Evolutionary conservation across 176 grass and related monocot genomes (phyloP).

Genomic region (Thinopyrum elongatum): DNA sequence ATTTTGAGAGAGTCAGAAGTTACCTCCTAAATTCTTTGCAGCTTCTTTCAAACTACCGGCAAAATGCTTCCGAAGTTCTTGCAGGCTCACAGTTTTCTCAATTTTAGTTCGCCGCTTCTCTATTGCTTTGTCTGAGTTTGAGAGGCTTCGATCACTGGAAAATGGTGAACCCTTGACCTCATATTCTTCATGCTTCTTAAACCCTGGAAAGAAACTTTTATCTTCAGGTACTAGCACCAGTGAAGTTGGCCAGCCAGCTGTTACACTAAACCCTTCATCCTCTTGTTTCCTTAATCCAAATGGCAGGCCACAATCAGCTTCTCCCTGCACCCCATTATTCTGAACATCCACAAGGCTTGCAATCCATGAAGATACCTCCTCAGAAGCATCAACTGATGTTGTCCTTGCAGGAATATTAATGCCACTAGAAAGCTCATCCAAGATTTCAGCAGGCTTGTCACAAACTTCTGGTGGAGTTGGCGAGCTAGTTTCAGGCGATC

Average conservation of each 20-base stretch:
- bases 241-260: constrained; percentile 48
- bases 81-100: constrained; percentile 73
- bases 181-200: constrained; percentile 45
- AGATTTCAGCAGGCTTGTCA: constrained; percentile 28
- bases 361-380: constrained; percentile 51
- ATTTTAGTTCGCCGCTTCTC: constrained; percentile 78
- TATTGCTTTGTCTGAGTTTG: constrained; percentile 38
- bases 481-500: constrained; percentile 20
- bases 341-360: constrained; percentile 55
- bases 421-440: constrained; percentile 28
- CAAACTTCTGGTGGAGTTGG: constrained; percentile 10
- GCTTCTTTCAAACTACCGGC: constrained; percentile 98
- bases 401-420: constrained; percentile 30
- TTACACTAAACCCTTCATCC: constrained; percentile 69
- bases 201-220: constrained; percentile 46
- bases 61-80: constrained; percentile 89
- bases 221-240: constrained; percentile 31
- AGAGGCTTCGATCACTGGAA: constrained; percentile 39
- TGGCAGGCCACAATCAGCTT: constrained; percentile 25
- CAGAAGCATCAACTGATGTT: constrained; percentile 30
- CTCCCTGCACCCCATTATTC: constrained; percentile 35
- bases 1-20: background rate
- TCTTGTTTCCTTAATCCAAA: constrained; percentile 54
- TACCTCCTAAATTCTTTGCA: constrained; percentile 97
- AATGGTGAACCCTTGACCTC: constrained; percentile 37